A percentile compares a stretch with the other conserved stretches of the same genome.
Conservation (phyloP, 768 basidiomycete species). For the Boletus tylopilopsis region DNA sequence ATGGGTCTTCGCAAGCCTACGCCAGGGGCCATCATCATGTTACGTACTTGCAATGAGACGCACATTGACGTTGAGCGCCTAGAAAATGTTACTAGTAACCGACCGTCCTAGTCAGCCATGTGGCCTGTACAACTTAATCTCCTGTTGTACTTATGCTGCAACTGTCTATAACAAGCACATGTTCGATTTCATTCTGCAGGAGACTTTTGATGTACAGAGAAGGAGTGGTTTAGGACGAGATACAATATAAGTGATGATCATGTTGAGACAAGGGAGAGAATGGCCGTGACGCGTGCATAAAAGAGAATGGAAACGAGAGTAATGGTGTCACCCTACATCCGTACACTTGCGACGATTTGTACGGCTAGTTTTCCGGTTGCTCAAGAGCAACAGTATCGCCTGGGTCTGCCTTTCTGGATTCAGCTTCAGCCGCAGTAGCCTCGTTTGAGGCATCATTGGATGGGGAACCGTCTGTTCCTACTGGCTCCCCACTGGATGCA, state of each 20-base stretch:
- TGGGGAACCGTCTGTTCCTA: conserved; percentile 12
- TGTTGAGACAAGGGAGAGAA: background rate
- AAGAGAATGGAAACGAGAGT: conserved; percentile 1
- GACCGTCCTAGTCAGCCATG: no score
- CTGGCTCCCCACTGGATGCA: conserved; percentile 13
- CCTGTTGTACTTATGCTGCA: no score
- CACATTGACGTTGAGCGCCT: no score
- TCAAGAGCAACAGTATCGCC: background rate
- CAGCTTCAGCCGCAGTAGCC: background rate
- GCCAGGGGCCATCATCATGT: no score
- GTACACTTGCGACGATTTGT: background rate
- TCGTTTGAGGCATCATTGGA: conserved; percentile 5
- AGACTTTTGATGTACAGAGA: conserved; percentile 16
- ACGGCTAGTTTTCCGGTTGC: conserved; percentile 2
- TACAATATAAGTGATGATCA: conserved; percentile 13
- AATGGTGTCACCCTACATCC: background rate
- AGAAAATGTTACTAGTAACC: no score
- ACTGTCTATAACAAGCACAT: background rate
- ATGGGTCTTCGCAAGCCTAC: no score
- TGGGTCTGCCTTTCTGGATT: conserved; percentile 3
- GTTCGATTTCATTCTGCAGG: conserved; percentile 4
- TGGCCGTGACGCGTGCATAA: conserved; percentile 1
- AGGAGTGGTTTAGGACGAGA: conserved; percentile 2
- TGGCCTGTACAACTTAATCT: no score
- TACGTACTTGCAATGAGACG: no score